Evolutionary conservation across 176 grass and related monocot species (phyloP), one percentile per base, ranked within the genome.

Genomic region (Musa schizocarpa): DNA sequence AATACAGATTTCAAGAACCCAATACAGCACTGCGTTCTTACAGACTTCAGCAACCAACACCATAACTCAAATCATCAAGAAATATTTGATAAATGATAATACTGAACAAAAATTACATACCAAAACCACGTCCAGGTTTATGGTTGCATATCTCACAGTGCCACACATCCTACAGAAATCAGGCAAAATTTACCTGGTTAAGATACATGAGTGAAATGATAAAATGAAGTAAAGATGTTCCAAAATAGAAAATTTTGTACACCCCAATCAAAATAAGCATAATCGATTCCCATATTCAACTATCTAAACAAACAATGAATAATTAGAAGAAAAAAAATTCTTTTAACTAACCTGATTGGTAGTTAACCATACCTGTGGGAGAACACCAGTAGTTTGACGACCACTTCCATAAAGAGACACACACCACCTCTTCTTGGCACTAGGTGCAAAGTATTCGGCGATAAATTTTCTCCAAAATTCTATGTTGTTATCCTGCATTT

Each of bases 401-500:
- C 90, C 82, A 76, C 83, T 99, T 81, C 95, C 90, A 54, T 99
- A 99, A 26, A 94, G 95, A 69, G 95, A 99, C 52, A 99, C 90
- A 64, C 95, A 99, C 95, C 95, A 99, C 78, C 90, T 99, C 74
- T 99, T 99, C 76, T 93, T 99, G 26, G 95, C 95, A 86, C 74
- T 89, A 66, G 95, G 90, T 29, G 95, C 88, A 74, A 91, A 99
- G 77, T 94, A 99, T 53, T 99, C 95, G 25, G 89, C 86, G 54
- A 94, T 86, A 86, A 99, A 99, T 80, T 88, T 99, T 56, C 88
- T 94, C 90, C 95, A 99, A 83, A 91, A 99, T 53, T 99, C 90
- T 50, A 99, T 99, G 72, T 92, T 94, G 79, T 99, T 99, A 83
- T 99, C 95, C 95, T 99, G 80, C 55, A 76, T 54, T 34, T 77